Evolutionary conservation across 1,139 yeast species (phyloP).

Genomic region (Suhomyces coccinellae): DNA sequence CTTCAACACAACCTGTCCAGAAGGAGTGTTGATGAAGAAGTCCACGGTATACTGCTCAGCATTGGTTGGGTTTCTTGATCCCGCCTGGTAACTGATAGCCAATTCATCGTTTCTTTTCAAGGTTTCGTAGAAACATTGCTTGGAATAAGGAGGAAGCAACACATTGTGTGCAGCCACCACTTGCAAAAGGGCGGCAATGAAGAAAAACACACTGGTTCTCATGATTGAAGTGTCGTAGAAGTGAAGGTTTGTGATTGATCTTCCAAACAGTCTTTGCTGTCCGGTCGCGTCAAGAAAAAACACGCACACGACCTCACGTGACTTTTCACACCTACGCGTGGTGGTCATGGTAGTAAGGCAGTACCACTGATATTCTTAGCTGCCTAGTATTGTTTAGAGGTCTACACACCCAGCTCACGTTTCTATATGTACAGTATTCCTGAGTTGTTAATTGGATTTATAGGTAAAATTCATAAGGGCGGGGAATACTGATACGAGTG

Average conservation of each 20-base stretch:
- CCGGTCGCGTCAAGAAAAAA: constrained; percentile 12
- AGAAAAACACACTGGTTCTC: constrained; percentile 9
- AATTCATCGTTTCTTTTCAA: constrained; percentile 83
- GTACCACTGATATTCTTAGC: no score
- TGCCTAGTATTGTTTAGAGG: no score
- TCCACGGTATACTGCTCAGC: constrained; percentile 78
- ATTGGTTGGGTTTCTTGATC: constrained; percentile 80
- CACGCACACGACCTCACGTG: constrained; percentile 8
- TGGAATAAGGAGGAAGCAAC: constrained; percentile 78
- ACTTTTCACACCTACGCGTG: neutral
- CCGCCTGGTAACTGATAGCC: constrained; percentile 90
- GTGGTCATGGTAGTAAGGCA: neutral
- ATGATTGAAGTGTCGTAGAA: constrained; percentile 1
- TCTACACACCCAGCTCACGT: no score
- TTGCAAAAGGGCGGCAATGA: constrained; percentile 16
- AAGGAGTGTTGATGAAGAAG: constrained; percentile 65
- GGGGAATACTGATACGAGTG: no score
- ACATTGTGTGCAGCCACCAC: constrained; percentile 69
- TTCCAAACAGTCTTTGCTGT: constrained; percentile 10
- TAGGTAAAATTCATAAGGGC: no score
- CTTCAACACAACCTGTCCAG: constrained; percentile 53
- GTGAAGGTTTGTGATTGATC: constrained; percentile 3
- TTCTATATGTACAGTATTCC: no score
- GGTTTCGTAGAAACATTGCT: constrained; percentile 84
- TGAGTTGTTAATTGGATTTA: no score